Evolutionary conservation across 129 eudicot genomes (phyloP).

Genomic region (Oenanthe sinensis): DNA sequence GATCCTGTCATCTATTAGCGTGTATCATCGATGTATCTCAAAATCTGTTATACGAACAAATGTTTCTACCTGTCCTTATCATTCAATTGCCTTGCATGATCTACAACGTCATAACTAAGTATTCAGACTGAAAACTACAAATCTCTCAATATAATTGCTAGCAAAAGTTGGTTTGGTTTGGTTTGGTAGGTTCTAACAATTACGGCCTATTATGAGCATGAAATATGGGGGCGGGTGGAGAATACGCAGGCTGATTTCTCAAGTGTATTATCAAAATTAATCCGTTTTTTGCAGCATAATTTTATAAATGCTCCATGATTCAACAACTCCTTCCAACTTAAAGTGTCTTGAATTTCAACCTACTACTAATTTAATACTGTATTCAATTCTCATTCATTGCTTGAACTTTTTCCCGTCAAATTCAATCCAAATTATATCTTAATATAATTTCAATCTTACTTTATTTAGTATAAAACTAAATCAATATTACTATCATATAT

Average conservation of each 20-base stretch:
- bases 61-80: background rate
- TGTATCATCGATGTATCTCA: background rate
- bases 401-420: background rate
- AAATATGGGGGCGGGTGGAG: background rate
- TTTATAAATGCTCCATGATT: background rate
- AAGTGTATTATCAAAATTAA: background rate
- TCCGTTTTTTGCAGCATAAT: background rate
- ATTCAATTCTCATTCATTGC: background rate
- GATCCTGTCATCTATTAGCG: background rate
- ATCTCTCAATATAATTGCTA: background rate
- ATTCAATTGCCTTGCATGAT: background rate
- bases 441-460: background rate
- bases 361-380: background rate
- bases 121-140: background rate
- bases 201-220: slow-evolving; percentile 1
- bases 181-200: slow-evolving; percentile 7
- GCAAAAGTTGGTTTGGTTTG: slow-evolving; percentile 14
- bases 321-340: slow-evolving; percentile 23
- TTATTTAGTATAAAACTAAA: background rate
- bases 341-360: slow-evolving; percentile 19
- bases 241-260: background rate
- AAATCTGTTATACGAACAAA: background rate
- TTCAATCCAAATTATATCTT: background rate
- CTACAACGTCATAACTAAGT: background rate
- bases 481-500: background rate